Evolutionary conservation across 805 yeast species (phyloP).

Genomic region (Candida gorgasii): DNA sequence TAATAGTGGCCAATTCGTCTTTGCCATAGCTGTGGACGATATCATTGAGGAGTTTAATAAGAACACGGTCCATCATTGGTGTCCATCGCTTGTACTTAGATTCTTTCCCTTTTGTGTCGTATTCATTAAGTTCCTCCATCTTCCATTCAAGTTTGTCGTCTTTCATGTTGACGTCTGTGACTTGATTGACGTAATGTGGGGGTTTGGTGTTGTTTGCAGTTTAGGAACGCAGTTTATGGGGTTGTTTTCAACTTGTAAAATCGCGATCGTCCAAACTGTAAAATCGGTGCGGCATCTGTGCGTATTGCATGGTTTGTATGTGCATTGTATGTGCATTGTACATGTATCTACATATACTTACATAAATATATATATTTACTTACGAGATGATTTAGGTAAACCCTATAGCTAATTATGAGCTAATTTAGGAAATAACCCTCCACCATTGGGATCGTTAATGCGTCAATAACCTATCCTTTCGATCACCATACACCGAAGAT

Average conservation of each 20-base stretch:
- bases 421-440: no score
- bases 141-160: constrained; percentile 4
- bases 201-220: no score
- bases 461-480: background rate
- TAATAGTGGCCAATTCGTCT: constrained; percentile 32
- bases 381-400: no score
- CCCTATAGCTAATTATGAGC: no score
- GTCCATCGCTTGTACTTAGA: constrained; percentile 42
- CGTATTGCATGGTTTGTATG: no score
- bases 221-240: no score
- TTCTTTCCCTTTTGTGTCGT: constrained; percentile 34
- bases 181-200: no score
- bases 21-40: constrained; percentile 36
- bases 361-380: no score
- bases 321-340: no score
- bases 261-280: background rate
- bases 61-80: constrained; percentile 36
- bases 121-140: constrained; percentile 22
- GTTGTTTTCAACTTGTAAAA: background rate
- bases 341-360: no score
- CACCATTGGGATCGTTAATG: no score
- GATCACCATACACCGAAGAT: constrained; percentile 13
- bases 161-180: background rate
- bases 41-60: constrained; percentile 33
- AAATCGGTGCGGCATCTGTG: no score